Conservation (phyloP, 129 eudicot species). For the Pittosporum tobira region DNA sequence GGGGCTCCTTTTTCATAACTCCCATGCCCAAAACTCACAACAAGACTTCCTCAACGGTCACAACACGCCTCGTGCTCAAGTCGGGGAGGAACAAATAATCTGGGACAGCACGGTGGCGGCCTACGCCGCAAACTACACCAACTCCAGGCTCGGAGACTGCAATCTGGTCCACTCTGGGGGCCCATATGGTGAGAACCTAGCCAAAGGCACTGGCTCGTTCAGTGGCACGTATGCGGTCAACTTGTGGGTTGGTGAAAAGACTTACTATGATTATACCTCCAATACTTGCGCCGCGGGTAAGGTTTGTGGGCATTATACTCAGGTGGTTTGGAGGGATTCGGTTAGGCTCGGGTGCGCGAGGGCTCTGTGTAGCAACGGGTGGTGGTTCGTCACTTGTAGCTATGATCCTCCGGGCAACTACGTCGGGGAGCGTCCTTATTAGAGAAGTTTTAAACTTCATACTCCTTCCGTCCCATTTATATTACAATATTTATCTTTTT, state of each 20-base stretch:
- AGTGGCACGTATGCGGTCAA: slow-evolving; percentile 32
- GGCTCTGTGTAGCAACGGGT: slow-evolving; percentile 35
- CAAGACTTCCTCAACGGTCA: slow-evolving; percentile 43
- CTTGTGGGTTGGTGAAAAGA: slow-evolving; percentile 43
- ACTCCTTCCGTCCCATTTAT: too few species aligned
- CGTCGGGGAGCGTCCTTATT: slow-evolving; percentile 43
- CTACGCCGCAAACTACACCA: slow-evolving; percentile 30
- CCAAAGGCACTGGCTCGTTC: slow-evolving; percentile 34
- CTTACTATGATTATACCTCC: slow-evolving; percentile 22
- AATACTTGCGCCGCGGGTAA: slow-evolving; percentile 22
- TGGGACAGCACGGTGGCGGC: slow-evolving; percentile 30
- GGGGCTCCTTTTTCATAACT: neutral
- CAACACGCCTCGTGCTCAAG: slow-evolving; percentile 16
- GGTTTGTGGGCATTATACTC: slow-evolving; percentile 66
- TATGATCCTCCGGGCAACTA: slow-evolving; percentile 62
- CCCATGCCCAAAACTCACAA: slow-evolving; percentile 29
- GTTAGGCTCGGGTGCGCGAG: slow-evolving; percentile 48
- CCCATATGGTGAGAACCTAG: slow-evolving; percentile 56
- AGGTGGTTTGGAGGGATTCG: slow-evolving; percentile 57
- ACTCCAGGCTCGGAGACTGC: slow-evolving; percentile 34
- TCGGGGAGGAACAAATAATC: slow-evolving; percentile 12
- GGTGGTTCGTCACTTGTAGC: slow-evolving; percentile 39
- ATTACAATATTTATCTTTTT: too few species aligned
- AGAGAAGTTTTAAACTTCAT: neutral
- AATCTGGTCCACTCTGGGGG: slow-evolving; percentile 32